Conservation (phyloP, 768 basidiomycete species). For the Termitomyces sp. region DNA sequence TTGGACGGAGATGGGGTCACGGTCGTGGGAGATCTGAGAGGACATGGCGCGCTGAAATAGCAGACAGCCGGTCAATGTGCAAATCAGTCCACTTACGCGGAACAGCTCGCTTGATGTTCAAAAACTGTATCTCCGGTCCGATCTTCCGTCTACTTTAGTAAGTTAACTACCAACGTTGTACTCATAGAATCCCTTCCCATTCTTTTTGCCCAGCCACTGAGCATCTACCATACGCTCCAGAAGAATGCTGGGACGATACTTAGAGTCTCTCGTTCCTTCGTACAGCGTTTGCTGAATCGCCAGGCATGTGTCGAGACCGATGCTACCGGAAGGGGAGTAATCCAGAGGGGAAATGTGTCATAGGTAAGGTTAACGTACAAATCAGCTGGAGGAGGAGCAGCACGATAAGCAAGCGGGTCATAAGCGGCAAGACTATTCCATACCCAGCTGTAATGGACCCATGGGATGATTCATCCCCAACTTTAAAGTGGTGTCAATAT, state of each 20-base stretch:
- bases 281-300: constrained; percentile 90
- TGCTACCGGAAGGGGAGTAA: constrained; percentile 41
- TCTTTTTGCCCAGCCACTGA: constrained; percentile 89
- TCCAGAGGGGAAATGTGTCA: neutral
- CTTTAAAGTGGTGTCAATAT: constrained; percentile 92
- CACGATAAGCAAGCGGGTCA: neutral
- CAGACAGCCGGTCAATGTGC: neutral
- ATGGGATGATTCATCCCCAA: constrained; percentile 95
- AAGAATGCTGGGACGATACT: constrained; percentile 88
- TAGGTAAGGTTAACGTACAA: constrained; percentile 36
- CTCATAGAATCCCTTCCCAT: constrained; percentile 92
- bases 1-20: constrained; percentile 1
- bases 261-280: constrained; percentile 85
- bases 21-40: constrained; percentile 1
- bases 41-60: neutral
- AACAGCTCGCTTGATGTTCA: neutral
- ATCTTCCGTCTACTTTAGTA: neutral
- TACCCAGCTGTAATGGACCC: constrained; percentile 87
- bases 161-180: constrained; percentile 35
- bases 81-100: neutral
- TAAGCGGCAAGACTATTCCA: constrained; percentile 1
- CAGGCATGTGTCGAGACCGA: constrained; percentile 96
- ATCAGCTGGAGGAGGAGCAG: constrained; percentile 32
- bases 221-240: constrained; percentile 97
- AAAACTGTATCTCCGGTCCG: neutral